A percentile compares a stretch with the other conserved stretches of the same genome.
Conservation (phyloP, 148 eudicot species). For the Diospyros lotus region DNA sequence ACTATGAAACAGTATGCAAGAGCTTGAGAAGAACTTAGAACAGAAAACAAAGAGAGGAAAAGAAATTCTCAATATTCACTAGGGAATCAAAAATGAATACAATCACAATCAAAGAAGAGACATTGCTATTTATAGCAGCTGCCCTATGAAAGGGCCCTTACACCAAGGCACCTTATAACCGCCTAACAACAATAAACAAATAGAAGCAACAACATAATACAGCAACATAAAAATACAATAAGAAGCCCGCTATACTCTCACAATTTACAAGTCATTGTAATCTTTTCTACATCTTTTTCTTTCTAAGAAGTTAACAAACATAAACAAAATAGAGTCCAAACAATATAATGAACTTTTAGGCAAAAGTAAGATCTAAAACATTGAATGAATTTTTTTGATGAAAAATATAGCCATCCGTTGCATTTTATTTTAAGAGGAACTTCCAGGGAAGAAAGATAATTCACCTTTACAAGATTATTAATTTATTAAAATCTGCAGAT, state of each 20-base stretch:
- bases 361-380: background rate
- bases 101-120: no score
- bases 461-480: background rate
- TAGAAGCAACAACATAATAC: no score
- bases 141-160: no score
- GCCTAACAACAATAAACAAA: no score
- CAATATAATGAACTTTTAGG: background rate
- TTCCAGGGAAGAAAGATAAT: background rate
- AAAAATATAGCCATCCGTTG: background rate
- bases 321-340: background rate
- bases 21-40: no score
- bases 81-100: no score
- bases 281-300: background rate
- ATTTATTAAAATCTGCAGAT: background rate
- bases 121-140: no score
- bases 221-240: background rate
- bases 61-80: no score
- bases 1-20: no score
- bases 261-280: background rate
- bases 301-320: background rate
- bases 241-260: background rate
- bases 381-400: background rate
- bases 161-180: no score
- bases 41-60: no score
- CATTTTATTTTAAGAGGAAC: background rate